Evolutionary conservation across 768 basidiomycete species (phyloP).

Genomic region (Rickenella mellea): DNA sequence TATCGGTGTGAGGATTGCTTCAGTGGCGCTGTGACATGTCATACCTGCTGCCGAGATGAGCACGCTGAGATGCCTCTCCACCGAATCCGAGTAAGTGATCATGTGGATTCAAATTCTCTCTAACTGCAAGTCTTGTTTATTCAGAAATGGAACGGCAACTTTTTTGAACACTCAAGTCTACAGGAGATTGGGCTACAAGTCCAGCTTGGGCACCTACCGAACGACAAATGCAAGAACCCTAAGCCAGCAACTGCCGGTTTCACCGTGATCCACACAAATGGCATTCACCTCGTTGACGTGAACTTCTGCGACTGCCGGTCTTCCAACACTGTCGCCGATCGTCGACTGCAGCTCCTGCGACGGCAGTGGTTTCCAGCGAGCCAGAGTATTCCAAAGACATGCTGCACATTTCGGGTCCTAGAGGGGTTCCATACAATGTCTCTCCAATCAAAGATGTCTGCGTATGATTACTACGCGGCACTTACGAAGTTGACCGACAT

Average conservation of each 20-base stretch:
- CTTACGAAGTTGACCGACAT: slow-evolving; percentile 21
- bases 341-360: slow-evolving; percentile 7
- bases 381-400: background rate
- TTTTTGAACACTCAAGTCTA: slow-evolving; percentile 7
- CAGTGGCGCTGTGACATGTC: too few relatives aligned
- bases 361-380: slow-evolving; percentile 22
- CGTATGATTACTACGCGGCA: slow-evolving; percentile 21
- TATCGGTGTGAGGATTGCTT: background rate
- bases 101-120: too few relatives aligned
- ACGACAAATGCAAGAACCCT: slow-evolving; percentile 10
- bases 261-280: slow-evolving; percentile 14
- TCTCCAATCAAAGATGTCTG: slow-evolving; percentile 22
- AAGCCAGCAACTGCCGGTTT: slow-evolving; percentile 13
- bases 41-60: too few relatives aligned
- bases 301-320: slow-evolving; percentile 22
- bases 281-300: slow-evolving; percentile 17
- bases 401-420: slow-evolving; percentile 9
- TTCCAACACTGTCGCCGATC: slow-evolving; percentile 11
- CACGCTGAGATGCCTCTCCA: background rate
- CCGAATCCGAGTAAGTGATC: background rate
- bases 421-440: slow-evolving; percentile 22
- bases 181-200: slow-evolving; percentile 13
- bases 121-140: too few relatives aligned
- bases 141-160: slow-evolving; percentile 9
- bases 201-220: slow-evolving; percentile 12